Evolutionary conservation across 2,329 filamentous ascomycete species (phyloP), one percentile per base, ranked within the genome.

Genomic region (Hymenoscyphus linearis): DNA sequence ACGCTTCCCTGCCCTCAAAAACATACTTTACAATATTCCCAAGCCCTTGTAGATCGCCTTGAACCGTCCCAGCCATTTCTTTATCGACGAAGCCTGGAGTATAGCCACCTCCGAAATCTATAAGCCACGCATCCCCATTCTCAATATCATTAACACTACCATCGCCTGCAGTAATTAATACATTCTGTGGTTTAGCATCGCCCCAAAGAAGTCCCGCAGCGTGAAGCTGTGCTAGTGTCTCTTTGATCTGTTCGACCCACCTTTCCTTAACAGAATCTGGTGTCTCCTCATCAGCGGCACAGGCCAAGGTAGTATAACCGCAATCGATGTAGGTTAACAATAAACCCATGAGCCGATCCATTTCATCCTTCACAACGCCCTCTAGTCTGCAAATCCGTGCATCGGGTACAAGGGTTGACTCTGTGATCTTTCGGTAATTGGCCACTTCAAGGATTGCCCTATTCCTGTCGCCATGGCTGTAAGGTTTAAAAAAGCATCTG

Each of bases 61-160:
- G 66, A 26, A 64, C 58, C 22, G 66, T 69, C 14, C 62, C 63
- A 37, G 47, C 52, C n/a, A n/a, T n/a, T n/a, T n/a, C n/a, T 37
- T 62, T 55, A 9, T 69, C 65, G n/a, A 67, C 66, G 26, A 22
- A 70, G 3, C 58, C 64, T 4, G 44, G n/a, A 14, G 65, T 67
- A 57, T 63, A 69, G 1, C 65, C 62, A 25, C 67, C 67, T n/a
- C 65, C 66, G 60, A 72, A 69, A 62, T 71, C 64, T 55, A 69
- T 64, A 22, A 71, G 34, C 60, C 59, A 64, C n/a, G 60, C 65
- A 31, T 62, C 60, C 18, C 55, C 62, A 3, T 27, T 36, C 40
- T 18, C 6, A n/a, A n/a, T n/a, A n/a, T n/a, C n/a, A n/a, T n/a
- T n/a, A n/a, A n/a, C n/a, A n/a, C n/a, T n/a, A n/a, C n/a, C n/a